Evolutionary conservation across 2,329 filamentous ascomycete genomes (phyloP).

Genomic region (Calonectria pteridis): DNA sequence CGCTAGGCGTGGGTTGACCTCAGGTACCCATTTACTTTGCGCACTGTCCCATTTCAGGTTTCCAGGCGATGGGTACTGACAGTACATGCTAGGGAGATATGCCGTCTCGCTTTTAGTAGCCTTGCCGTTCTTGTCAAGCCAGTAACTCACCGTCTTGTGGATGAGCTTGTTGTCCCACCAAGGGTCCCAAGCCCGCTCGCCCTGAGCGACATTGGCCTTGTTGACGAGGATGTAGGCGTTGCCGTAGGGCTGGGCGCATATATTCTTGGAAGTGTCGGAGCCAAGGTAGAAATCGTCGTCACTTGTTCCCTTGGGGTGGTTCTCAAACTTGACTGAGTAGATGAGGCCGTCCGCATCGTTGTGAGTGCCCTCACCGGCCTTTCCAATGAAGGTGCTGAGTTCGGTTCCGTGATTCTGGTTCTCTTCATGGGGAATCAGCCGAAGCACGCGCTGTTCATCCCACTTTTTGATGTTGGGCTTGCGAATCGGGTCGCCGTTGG

Average conservation of each 20-base stretch:
- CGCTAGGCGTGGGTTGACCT: not conserved
- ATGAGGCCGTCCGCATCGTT: not conserved
- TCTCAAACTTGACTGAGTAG: not conserved
- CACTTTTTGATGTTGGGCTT: not conserved
- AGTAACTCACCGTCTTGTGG: not conserved
- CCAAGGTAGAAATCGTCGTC: not conserved
- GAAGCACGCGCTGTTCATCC: not conserved
- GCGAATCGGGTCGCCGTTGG: not conserved
- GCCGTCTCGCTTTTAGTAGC: not conserved
- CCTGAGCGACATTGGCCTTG: not conserved
- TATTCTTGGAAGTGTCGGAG: not conserved
- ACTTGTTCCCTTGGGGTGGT: not conserved
- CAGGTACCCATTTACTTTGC: not conserved
- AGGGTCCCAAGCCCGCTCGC: not conserved
- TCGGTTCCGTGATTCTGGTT: not conserved
- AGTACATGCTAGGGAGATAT: not conserved
- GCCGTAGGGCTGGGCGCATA: not conserved
- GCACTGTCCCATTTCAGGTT: not conserved
- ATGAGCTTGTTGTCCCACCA: not conserved
- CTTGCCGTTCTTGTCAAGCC: not conserved
- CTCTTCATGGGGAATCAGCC: not conserved
- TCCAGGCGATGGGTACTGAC: not conserved
- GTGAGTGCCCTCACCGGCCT: not conserved
- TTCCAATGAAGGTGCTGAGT: not conserved
- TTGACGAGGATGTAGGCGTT: not conserved